Evolutionary conservation across 257 asterid genomes (phyloP).

Genomic region (Scutellaria minor): DNA sequence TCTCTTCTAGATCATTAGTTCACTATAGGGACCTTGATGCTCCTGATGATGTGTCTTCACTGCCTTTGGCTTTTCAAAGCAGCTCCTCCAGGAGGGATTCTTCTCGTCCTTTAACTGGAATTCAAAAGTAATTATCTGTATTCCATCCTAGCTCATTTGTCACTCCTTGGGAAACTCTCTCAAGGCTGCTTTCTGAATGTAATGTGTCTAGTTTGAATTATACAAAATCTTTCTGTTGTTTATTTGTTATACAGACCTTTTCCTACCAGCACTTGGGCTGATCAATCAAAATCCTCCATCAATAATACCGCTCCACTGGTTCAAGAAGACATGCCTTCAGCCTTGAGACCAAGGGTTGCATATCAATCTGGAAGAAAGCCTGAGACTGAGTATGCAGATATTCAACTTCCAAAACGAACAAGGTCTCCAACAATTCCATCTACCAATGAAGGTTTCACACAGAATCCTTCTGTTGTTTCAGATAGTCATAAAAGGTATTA

Average conservation of each 20-base stretch:
- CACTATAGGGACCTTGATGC: constrained; percentile 64
- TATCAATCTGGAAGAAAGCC: constrained; percentile 52
- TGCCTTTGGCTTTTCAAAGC: constrained; percentile 42
- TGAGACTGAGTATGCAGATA: constrained; percentile 53
- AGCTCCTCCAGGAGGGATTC: constrained; percentile 40
- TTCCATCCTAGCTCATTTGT: constrained; percentile 18
- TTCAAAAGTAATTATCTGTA: constrained; percentile 39
- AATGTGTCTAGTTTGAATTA: neutral
- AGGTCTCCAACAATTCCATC: constrained; percentile 72
- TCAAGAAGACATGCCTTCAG: constrained; percentile 46
- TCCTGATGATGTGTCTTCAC: constrained; percentile 50
- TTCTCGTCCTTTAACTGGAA: constrained; percentile 38
- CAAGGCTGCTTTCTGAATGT: constrained; percentile 11
- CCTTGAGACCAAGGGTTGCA: constrained; percentile 36
- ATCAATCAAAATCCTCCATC: constrained; percentile 48
- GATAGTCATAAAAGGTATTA: constrained; percentile 56
- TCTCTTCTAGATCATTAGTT: constrained; percentile 45
- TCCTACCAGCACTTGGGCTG: constrained; percentile 45
- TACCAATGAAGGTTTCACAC: constrained; percentile 40
- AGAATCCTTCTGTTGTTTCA: constrained; percentile 40
- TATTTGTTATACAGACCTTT: constrained; percentile 50
- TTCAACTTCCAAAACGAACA: constrained; percentile 63
- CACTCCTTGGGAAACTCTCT: constrained; percentile 5
- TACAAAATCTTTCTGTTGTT: constrained; percentile 2
- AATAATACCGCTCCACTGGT: constrained; percentile 40